Evolutionary conservation across 306 rosid species (phyloP).

Genomic region (Alnus rubra): DNA sequence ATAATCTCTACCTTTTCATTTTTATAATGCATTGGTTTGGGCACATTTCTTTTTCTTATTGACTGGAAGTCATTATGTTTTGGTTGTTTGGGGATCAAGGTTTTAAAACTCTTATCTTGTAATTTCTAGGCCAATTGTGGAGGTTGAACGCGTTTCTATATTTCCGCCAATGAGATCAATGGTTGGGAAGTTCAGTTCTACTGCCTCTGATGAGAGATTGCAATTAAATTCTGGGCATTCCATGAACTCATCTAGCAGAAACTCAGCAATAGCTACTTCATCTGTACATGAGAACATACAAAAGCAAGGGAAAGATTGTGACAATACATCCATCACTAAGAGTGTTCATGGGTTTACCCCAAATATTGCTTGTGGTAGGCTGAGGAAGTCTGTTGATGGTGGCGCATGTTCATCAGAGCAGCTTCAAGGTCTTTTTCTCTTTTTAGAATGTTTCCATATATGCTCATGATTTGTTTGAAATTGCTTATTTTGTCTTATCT

Average conservation of each 20-base stretch:
- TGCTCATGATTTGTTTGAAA: slow-evolving; percentile 26
- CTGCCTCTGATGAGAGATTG: slow-evolving; percentile 30
- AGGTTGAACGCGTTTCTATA: slow-evolving; percentile 37
- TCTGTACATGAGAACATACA: slow-evolving; percentile 21
- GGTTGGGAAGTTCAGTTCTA: slow-evolving; percentile 33
- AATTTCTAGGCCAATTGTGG: slow-evolving; percentile 43
- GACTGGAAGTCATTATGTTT: slow-evolving; percentile 6
- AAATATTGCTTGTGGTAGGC: slow-evolving; percentile 34
- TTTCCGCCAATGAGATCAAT: slow-evolving; percentile 33
- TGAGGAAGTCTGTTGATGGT: slow-evolving; percentile 37
- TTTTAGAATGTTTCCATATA: slow-evolving; percentile 1
- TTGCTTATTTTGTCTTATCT: slow-evolving; percentile 17
- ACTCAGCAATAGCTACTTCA: slow-evolving; percentile 29
- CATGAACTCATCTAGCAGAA: slow-evolving; percentile 33
- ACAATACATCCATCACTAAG: slow-evolving; percentile 28
- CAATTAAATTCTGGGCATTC: slow-evolving; percentile 40
- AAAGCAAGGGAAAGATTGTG: slow-evolving; percentile 30
- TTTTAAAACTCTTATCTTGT: slow-evolving; percentile 28
- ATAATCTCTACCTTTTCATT: slow-evolving; percentile 3
- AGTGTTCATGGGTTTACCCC: slow-evolving; percentile 32
- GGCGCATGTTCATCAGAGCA: slow-evolving; percentile 41
- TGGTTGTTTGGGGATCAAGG: slow-evolving; percentile 7
- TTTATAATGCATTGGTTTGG: not conserved
- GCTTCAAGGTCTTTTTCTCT: slow-evolving; percentile 54
- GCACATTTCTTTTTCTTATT: slow-evolving; percentile 10